Conservation (phyloP, 805 yeast species). For the Candida dendrica region DNA sequence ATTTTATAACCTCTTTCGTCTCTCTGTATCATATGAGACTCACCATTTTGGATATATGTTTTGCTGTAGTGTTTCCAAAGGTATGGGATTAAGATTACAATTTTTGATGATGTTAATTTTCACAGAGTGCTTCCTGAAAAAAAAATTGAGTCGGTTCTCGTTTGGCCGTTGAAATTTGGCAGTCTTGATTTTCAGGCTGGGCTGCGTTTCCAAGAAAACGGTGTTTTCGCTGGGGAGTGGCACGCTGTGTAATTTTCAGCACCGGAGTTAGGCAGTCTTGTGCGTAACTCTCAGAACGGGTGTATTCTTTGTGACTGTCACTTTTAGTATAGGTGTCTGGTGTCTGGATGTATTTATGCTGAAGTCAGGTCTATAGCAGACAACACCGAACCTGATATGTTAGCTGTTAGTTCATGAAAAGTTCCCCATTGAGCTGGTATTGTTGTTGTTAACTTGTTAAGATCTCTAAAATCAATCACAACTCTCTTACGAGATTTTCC, state of each 20-base stretch:
- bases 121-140: neutral
- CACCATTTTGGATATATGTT: slow-evolving; percentile 3
- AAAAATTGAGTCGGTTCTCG: neutral
- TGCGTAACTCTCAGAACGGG: neutral
- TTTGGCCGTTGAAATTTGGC: neutral
- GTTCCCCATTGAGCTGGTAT: too few species aligned
- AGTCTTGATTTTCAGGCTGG: neutral
- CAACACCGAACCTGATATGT: too few species aligned
- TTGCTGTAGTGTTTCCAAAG: neutral
- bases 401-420: too few species aligned
- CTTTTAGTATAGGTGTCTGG: slow-evolving; percentile 19
- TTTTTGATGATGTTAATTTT: neutral
- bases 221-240: too few species aligned
- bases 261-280: neutral
- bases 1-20: too few species aligned
- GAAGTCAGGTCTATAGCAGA: too few species aligned
- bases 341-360: slow-evolving; percentile 20
- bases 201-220: too few species aligned
- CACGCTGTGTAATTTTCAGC: slow-evolving; percentile 1
- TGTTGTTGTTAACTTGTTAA: too few species aligned
- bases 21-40: neutral
- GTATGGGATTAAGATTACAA: neutral
- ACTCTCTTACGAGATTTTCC: too few species aligned
- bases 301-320: slow-evolving; percentile 11
- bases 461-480: too few species aligned